phyloP scores from a whole-genome alignment of 2,329 filamentous ascomycete species.

The Neofusicoccum ribis region DNA sequence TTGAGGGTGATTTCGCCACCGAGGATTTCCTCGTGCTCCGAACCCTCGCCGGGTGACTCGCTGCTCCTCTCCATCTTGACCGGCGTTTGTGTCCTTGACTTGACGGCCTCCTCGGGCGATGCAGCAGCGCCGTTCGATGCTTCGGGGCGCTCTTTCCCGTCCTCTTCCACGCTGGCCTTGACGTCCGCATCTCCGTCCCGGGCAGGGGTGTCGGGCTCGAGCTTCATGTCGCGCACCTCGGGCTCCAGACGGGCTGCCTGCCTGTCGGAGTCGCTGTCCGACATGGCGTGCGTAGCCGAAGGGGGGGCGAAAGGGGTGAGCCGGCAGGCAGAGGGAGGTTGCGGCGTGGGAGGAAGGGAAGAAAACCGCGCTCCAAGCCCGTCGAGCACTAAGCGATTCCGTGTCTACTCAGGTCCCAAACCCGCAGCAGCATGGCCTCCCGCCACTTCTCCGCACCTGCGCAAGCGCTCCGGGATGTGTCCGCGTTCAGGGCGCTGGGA shows the following conservation, averaged over 20 bases:
- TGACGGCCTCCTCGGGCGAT: constrained; percentile 21
- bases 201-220: constrained; percentile 41
- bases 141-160: constrained; percentile 25
- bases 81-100: constrained; percentile 7
- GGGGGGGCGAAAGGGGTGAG: constrained; percentile 16
- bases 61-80: constrained; percentile 31
- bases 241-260: constrained; percentile 43
- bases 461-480: constrained; percentile 3
- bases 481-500: background rate
- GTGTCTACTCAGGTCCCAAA: constrained; percentile 16
- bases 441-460: background rate
- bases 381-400: constrained; percentile 31
- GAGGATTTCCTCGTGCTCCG: constrained; percentile 54
- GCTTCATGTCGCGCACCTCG: constrained; percentile 47
- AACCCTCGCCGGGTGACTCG: constrained; percentile 39
- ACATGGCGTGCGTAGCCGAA: constrained; percentile 34
- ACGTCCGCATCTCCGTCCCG: constrained; percentile 30
- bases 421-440: constrained; percentile 16
- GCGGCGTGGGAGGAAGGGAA: constrained; percentile 27
- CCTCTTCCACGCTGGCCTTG: constrained; percentile 25
- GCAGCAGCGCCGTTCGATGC: constrained; percentile 27
- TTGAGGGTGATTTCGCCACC: constrained; percentile 64
- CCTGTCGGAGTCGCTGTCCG: constrained; percentile 36
- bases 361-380: constrained; percentile 20
- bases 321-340: constrained; percentile 26